phyloP scores from a whole-genome alignment of 345 rosid genomes.

The Eucalyptus camaldulensis region DNA sequence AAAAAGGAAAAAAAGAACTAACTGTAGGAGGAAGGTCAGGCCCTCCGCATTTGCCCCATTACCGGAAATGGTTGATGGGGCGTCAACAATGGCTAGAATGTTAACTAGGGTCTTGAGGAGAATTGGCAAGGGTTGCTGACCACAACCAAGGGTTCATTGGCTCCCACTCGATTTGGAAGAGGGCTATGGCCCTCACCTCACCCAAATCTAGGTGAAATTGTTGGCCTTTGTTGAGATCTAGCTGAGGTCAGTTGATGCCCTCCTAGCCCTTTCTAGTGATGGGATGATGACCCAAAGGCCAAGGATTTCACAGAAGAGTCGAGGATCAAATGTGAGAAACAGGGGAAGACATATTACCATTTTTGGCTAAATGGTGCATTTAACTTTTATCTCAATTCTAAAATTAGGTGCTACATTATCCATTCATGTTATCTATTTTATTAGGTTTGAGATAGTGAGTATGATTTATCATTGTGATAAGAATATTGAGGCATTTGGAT shows the following conservation, averaged over 20 bases:
- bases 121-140: neutral
- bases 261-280: neutral
- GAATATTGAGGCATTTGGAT: too few species aligned
- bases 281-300: neutral
- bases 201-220: neutral
- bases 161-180: neutral
- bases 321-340: too few species aligned
- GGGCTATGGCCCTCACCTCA: neutral
- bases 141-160: rapidly evolving
- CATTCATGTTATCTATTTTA: too few species aligned
- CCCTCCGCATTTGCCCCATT: neutral
- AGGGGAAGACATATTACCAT: too few species aligned
- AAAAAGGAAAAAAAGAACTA: neutral
- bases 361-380: too few species aligned
- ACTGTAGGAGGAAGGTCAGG: neutral
- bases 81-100: neutral
- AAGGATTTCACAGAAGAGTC: neutral
- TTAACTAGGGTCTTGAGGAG: neutral
- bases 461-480: too few species aligned
- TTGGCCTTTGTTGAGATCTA: too few species aligned
- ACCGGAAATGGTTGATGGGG: neutral
- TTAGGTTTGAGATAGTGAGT: too few species aligned
- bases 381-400: too few species aligned
- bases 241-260: neutral
- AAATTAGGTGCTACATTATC: too few species aligned